Base-by-base conservation (phyloP, 2,329 filamentous ascomycete species). In the Thermomyces lanuginosus region DNA sequence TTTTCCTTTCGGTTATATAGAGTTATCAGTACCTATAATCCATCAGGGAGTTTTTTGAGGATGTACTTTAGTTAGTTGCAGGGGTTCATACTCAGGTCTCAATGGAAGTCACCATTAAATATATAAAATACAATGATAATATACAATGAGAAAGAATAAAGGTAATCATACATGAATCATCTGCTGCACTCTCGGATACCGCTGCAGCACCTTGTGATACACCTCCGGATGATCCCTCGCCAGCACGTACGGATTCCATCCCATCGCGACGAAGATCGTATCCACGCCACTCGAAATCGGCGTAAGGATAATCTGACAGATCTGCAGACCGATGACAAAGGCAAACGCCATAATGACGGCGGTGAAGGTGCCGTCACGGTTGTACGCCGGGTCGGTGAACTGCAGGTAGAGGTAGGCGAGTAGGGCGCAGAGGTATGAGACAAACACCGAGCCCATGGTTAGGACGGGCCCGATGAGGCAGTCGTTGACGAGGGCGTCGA, bases 401-500 rank as follows among this genome's bases (percentile, higher is more conserved):
- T 74, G 58, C 26, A 93, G 64, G 51, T 91, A 93, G n/a, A 92
- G 60, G 49, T 89, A 93, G 0, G 81, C 72, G 9, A 92, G 61
- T 22, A 93, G 60, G 0, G 79, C 74, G 36, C 77, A 89, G 7
- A 77, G 66, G 43, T 89, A 92, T 1, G 69, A 83, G 22, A 93
- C 76, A 42, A 91, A 89, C 0, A 79, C 69, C 2, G 76, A 74
- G 6, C 81, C 83, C 58, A 84, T 80, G 9, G 72, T 76, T 13
- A 66, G 57, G 0, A 79, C 75, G 0, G 75, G 74, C 0, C 73
- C 75, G 28, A 83, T 75, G 19, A 92, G 67, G 38, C 81, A 91
- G 47, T 92, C 80, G 44, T 92, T 92, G 41, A 92, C 67, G 2
- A 95, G 67, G 0, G 81, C 83, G 42, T 93, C 84, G 33, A 93